phyloP scores from a whole-genome alignment of 2,329 filamentous ascomycete species.

The Pseudogymnoascus sp. region DNA sequence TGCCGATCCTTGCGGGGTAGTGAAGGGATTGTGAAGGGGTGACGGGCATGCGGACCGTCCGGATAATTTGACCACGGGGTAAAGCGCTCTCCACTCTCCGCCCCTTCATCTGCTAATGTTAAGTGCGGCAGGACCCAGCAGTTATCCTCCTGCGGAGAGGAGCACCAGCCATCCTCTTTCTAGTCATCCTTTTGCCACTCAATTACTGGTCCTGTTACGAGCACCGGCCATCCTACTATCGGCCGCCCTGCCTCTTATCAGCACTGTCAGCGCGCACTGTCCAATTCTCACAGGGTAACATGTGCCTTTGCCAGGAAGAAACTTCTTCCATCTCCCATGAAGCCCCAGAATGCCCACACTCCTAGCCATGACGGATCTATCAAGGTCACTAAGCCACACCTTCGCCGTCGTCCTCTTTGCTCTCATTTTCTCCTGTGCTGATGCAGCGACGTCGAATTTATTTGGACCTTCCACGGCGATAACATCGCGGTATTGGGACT shows the following conservation, averaged over 20 bases:
- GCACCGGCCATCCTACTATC: background rate
- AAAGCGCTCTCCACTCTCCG: background rate
- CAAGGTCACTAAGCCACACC: background rate
- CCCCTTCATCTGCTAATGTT: constrained; percentile 9
- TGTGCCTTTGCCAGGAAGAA: constrained; percentile 10
- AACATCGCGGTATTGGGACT: constrained; percentile 53
- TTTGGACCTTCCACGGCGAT: background rate
- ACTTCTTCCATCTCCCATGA: constrained; percentile 10
- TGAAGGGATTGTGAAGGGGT: background rate
- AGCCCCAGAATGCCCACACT: constrained; percentile 8
- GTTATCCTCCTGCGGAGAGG: background rate
- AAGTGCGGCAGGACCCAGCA: background rate
- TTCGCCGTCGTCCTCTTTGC: background rate
- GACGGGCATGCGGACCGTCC: constrained; percentile 4
- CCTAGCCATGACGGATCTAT: constrained; percentile 6
- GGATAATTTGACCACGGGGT: background rate
- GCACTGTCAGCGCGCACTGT: constrained; percentile 6
- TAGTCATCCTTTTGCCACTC: background rate
- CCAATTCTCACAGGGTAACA: constrained; percentile 9
- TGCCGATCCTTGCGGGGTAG: constrained; percentile 10
- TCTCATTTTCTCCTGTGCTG: background rate
- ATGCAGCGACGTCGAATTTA: background rate
- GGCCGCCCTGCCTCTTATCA: background rate
- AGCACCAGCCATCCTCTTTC: background rate
- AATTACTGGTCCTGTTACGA: background rate